A percentile compares a stretch with the other conserved stretches of the same genome.
Conservation (phyloP, 192 early-diverging fungal genomes). For the Backusella tuberculispora region DNA sequence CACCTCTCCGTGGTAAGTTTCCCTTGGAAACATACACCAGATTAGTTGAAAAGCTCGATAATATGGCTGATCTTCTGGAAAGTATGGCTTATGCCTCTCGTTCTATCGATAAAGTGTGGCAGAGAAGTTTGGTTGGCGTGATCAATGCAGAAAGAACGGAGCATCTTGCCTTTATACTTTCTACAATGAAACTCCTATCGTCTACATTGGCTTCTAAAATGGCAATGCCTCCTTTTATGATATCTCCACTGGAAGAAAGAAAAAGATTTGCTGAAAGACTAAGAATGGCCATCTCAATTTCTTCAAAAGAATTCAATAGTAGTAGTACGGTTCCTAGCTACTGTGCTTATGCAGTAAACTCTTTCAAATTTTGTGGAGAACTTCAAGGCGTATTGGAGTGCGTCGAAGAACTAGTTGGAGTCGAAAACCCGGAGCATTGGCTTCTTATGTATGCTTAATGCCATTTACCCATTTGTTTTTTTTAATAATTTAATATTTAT, state of each 20-base stretch:
- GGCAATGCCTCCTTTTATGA: constrained; percentile 35
- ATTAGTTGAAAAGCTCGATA: constrained; percentile 40
- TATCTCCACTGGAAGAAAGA: constrained; percentile 27
- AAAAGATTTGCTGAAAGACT: constrained; percentile 7
- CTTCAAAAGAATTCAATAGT: background rate
- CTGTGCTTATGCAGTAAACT: constrained; percentile 28
- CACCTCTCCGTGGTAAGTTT: constrained; percentile 45
- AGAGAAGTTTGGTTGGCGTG: background rate
- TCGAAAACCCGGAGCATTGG: constrained; percentile 33
- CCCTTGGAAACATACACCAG: constrained; percentile 35
- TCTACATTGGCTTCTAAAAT: constrained; percentile 36
- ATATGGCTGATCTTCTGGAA: constrained; percentile 39
- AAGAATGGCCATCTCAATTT: background rate
- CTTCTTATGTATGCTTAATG: constrained; percentile 5
- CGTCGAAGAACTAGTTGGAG: constrained; percentile 28
- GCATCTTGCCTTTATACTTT: constrained; percentile 30
- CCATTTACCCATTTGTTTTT: background rate
- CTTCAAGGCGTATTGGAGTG: constrained; percentile 25
- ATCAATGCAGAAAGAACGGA: constrained; percentile 8
- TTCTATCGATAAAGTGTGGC: constrained; percentile 12
- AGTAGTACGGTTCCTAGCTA: constrained; percentile 16
- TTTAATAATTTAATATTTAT: background rate
- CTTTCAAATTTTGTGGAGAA: constrained; percentile 28
- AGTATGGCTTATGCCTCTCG: constrained; percentile 31
- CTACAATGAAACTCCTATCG: constrained; percentile 35